phyloP scores from a whole-genome alignment of 306 rosid species.

The Dryas drummondii region DNA sequence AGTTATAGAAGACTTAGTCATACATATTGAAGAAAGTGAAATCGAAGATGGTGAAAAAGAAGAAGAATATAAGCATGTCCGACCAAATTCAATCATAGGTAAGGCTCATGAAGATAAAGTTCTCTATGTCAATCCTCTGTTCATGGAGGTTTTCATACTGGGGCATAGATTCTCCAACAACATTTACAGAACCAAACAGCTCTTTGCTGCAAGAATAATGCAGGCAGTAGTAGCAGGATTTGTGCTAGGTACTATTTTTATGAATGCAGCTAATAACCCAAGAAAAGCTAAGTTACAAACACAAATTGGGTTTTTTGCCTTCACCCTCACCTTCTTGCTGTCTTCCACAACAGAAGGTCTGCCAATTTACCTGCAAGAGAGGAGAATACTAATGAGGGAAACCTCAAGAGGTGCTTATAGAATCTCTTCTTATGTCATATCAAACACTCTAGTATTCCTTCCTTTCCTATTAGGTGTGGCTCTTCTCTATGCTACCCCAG shows the following conservation, averaged over 20 bases:
- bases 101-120: conserved; percentile 10
- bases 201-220: conserved; percentile 54
- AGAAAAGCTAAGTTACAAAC: conserved; percentile 42
- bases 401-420: conserved; percentile 56
- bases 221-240: conserved; percentile 70
- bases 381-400: conserved; percentile 44
- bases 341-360: conserved; percentile 58
- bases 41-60: background rate
- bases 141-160: conserved; percentile 32
- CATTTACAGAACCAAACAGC: conserved; percentile 43
- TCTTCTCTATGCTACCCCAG: conserved; percentile 41
- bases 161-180: conserved; percentile 40
- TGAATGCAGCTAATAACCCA: conserved; percentile 35
- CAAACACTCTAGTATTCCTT: conserved; percentile 45
- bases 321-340: conserved; percentile 62
- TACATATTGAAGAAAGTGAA: conserved; percentile 23
- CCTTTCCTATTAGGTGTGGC: conserved; percentile 50
- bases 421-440: conserved; percentile 52
- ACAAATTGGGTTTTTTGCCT: conserved; percentile 64
- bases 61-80: conserved; percentile 5
- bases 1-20: conserved; percentile 28
- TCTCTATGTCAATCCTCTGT: conserved; percentile 26
- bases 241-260: conserved; percentile 62
- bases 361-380: conserved; percentile 55
- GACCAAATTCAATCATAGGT: conserved; percentile 8